A percentile compares a stretch with the other conserved stretches of the same genome.
These are phyloP conservation scores for Claviceps maximensis DNA, from an alignment of 2,329 filamentous ascomycete genomes.

Conservation along the genomic window DNA sequence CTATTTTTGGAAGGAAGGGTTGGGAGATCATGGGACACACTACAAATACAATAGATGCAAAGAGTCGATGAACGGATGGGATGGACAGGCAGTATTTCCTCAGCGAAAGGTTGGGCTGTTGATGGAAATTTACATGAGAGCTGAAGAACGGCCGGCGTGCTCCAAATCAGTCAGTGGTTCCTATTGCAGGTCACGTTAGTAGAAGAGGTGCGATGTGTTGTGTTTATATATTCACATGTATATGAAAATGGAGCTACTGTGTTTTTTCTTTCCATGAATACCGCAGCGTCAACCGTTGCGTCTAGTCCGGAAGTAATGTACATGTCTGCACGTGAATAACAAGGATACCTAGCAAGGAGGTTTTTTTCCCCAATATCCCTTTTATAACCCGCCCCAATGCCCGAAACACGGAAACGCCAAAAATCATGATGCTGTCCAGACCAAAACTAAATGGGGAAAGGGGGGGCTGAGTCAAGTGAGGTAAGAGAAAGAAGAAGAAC, in stretches of 20 bases:
- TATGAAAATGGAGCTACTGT: too few relatives aligned
- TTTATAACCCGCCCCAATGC: background rate
- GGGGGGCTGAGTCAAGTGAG: too few relatives aligned
- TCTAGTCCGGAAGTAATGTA: background rate
- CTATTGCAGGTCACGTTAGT: background rate
- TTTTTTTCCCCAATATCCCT: background rate
- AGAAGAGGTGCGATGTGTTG: background rate
- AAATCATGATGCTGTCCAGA: background rate
- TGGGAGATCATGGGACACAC: background rate
- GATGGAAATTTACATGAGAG: background rate
- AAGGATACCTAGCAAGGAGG: background rate
- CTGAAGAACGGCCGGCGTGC: background rate
- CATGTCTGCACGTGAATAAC: background rate
- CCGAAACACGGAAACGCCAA: background rate
- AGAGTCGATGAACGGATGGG: background rate
- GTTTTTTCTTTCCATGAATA: background rate
- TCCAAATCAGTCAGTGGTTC: background rate
- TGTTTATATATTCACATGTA: background rate
- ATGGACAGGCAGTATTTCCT: background rate
- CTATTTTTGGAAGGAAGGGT: background rate
- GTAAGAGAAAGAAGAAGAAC: too few relatives aligned
- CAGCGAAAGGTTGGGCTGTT: background rate
- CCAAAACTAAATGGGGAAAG: background rate
- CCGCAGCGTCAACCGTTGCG: background rate
- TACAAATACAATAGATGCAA: background rate